A percentile compares a stretch with the other conserved stretches of the same genome.
Conservation (phyloP, 257 asterid species). For the Petunia secreta region DNA sequence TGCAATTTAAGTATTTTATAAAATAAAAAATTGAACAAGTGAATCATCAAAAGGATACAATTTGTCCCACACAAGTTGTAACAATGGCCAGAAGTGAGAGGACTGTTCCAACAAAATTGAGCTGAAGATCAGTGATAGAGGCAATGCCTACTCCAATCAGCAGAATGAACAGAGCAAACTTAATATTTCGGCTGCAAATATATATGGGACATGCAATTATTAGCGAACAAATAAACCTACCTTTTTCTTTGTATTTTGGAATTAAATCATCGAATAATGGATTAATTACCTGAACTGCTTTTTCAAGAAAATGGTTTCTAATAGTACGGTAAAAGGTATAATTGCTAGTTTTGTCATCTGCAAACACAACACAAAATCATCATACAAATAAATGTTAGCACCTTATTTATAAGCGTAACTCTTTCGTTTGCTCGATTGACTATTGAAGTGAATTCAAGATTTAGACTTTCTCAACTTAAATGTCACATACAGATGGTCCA, state of each 20-base stretch:
- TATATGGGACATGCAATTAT: neutral
- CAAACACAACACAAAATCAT: neutral
- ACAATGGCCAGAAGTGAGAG: constrained; percentile 82
- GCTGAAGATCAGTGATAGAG: constrained; percentile 89
- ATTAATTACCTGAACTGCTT: constrained; percentile 74
- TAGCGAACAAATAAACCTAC: neutral
- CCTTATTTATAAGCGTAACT: neutral
- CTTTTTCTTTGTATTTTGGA: neutral
- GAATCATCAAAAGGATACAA: constrained; percentile 49
- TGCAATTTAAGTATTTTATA: too few species aligned
- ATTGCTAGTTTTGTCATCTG: constrained; percentile 98
- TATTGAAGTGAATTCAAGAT: too few species aligned
- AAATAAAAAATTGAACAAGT: neutral
- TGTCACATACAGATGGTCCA: too few species aligned
- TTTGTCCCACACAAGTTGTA: constrained; percentile 93
- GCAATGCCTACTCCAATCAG: constrained; percentile 88
- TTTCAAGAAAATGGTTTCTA: constrained; percentile 77
- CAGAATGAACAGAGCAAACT: constrained; percentile 62
- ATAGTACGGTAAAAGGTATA: constrained; percentile 84
- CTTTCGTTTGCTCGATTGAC: too few species aligned
- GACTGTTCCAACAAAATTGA: constrained; percentile 77
- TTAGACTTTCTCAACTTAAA: too few species aligned
- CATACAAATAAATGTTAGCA: neutral
- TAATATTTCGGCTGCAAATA: constrained; percentile 68
- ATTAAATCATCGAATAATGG: neutral